phyloP scores from a whole-genome alignment of 1,284 basidiomycete species.

The Ganoderma multipileum region DNA sequence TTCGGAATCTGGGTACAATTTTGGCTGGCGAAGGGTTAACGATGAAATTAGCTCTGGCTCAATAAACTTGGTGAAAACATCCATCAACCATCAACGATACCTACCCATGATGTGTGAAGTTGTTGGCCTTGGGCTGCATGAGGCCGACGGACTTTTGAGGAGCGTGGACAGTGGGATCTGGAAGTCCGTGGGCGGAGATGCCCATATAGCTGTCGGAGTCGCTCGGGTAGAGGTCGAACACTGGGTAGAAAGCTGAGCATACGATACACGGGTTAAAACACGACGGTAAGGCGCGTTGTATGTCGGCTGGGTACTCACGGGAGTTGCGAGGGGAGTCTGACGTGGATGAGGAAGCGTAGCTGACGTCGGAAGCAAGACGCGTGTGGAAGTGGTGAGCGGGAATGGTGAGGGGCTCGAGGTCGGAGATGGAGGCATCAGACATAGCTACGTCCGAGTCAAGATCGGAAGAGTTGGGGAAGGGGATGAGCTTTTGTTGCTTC shows the following conservation, averaged over 20 bases:
- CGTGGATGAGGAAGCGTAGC: conserved; percentile 60
- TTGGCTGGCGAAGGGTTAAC: conserved; percentile 47
- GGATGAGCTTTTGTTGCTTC: conserved; percentile 76
- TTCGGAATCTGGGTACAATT: conserved; percentile 80
- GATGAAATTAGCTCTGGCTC: conserved; percentile 29
- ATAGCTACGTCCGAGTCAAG: conserved; percentile 71
- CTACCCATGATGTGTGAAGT: conserved; percentile 76
- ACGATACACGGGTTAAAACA: conserved; percentile 22
- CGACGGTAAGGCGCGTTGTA: conserved; percentile 12
- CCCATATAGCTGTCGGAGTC: conserved; percentile 55
- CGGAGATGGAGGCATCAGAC: conserved; percentile 60
- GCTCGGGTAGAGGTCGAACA: conserved; percentile 66
- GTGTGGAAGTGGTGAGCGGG: conserved; percentile 61
- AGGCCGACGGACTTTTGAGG: conserved; percentile 58
- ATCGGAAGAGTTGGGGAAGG: conserved; percentile 65
- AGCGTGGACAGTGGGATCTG: conserved; percentile 44
- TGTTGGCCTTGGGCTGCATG: conserved; percentile 64
- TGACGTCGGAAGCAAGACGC: conserved; percentile 72
- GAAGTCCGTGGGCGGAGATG: conserved; percentile 54
- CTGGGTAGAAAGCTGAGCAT: conserved; percentile 61
- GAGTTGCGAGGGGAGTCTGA: conserved; percentile 47
- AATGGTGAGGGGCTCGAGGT: conserved; percentile 59
- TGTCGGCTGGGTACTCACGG: conserved; percentile 39
- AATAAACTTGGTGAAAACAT: conserved; percentile 12
- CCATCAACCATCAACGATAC: conserved; percentile 38